Percentiles rank a stretch among this genome's conserved stretches.
Conservation (phyloP, 2,329 filamentous ascomycete species). For the Macrophomina pseudophaseolina region DNA sequence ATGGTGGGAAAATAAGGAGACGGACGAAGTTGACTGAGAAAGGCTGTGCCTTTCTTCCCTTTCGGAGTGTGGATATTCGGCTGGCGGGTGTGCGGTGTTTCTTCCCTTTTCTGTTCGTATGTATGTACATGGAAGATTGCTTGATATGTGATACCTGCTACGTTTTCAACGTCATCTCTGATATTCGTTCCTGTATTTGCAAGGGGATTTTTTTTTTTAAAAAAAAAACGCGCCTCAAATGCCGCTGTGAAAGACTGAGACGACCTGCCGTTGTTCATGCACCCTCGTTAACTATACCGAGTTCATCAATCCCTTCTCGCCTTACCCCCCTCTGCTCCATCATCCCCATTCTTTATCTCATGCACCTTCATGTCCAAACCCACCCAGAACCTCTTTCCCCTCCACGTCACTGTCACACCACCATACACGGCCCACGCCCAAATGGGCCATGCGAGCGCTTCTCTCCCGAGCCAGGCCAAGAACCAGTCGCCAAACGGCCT, state of each 20-base stretch:
- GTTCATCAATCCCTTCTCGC: not conserved
- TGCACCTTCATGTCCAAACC: conserved; percentile 82
- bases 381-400: conserved; percentile 81
- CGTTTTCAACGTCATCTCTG: not conserved
- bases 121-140: not conserved
- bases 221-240: not conserved
- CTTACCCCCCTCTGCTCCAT: not conserved
- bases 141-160: not conserved
- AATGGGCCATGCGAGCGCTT: conserved; percentile 81
- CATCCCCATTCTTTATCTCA: conserved; percentile 49
- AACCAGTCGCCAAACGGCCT: conserved; percentile 74
- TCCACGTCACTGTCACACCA: conserved; percentile 87
- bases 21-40: too few species aligned
- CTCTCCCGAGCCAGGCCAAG: conserved; percentile 81
- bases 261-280: not conserved
- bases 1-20: too few species aligned
- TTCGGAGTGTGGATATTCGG: too few species aligned
- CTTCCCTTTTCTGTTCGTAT: not conserved
- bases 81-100: too few species aligned
- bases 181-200: not conserved
- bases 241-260: not conserved
- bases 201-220: not conserved
- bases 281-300: not conserved
- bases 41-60: too few species aligned
- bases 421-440: conserved; percentile 90